These are phyloP conservation scores for Verticillium tricorpus DNA, from an alignment of 2,329 filamentous ascomycete species.

Conservation along the genomic window DNA sequence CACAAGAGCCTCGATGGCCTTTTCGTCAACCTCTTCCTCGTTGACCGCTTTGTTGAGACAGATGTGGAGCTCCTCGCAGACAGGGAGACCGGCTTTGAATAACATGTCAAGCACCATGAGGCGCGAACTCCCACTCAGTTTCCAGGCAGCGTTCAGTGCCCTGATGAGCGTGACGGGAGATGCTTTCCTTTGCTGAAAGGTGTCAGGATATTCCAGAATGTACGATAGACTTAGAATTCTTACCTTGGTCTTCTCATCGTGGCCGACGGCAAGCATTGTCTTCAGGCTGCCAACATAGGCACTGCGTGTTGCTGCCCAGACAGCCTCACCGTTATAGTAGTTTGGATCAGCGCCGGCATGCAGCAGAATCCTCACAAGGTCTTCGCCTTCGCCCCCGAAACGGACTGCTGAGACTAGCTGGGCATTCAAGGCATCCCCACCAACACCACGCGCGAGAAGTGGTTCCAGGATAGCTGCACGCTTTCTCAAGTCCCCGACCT, in stretches of 20 bases:
- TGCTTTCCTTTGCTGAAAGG: slow-evolving; percentile 34
- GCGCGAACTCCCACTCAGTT: slow-evolving; percentile 41
- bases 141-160: slow-evolving; percentile 51
- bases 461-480: slow-evolving; percentile 45
- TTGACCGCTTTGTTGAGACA: slow-evolving; percentile 47
- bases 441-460: slow-evolving; percentile 44
- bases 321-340: slow-evolving; percentile 48
- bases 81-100: slow-evolving; percentile 44
- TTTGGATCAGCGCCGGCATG: slow-evolving; percentile 50
- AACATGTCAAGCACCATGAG: slow-evolving; percentile 44
- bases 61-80: slow-evolving; percentile 45
- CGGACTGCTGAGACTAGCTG: slow-evolving; percentile 49
- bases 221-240: slow-evolving; percentile 15
- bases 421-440: slow-evolving; percentile 45
- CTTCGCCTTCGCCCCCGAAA: slow-evolving; percentile 43
- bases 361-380: slow-evolving; percentile 46
- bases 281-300: slow-evolving; percentile 45
- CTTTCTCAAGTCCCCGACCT: slow-evolving; percentile 44
- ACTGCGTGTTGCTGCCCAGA: slow-evolving; percentile 49
- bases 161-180: slow-evolving; percentile 42
- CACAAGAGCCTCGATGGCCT: slow-evolving; percentile 9
- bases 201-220: slow-evolving; percentile 3
- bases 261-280: slow-evolving; percentile 44
- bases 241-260: slow-evolving; percentile 35
- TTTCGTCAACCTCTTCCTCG: slow-evolving; percentile 33